Percentiles rank a stretch among this genome's conserved stretches.
phyloP scores from a whole-genome alignment of 2,329 filamentous ascomycete genomes.

The Leptodontidium sp. region DNA sequence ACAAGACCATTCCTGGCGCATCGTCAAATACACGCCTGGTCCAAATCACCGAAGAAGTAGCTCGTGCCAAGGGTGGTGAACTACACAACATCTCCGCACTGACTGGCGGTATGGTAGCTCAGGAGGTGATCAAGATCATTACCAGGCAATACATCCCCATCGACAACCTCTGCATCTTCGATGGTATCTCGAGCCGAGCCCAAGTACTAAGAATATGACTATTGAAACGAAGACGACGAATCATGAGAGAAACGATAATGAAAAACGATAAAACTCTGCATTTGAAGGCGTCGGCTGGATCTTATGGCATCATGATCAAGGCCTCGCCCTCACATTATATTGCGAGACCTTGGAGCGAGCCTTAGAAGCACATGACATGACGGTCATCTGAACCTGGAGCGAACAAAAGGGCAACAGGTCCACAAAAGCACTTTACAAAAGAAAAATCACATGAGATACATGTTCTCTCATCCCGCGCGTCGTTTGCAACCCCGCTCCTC shows the following conservation, averaged over 20 bases:
- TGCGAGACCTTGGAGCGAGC: conserved; percentile 16
- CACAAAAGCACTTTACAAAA: conserved; percentile 35
- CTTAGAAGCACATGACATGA: conserved; percentile 14
- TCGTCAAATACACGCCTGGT: conserved; percentile 58
- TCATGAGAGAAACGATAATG: conserved; percentile 27
- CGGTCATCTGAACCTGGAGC: conserved; percentile 27
- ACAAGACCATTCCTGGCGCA: conserved; percentile 55
- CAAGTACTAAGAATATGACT: conserved; percentile 45
- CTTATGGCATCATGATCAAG: conserved; percentile 24
- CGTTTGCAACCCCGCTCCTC: conserved; percentile 9
- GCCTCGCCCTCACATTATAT: conserved; percentile 27
- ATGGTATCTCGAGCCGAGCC: conserved; percentile 61
- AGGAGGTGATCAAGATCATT: conserved; percentile 93
- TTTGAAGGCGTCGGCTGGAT: conserved; percentile 33
- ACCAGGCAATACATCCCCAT: conserved; percentile 77
- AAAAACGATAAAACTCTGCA: conserved; percentile 30
- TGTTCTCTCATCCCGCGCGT: conserved; percentile 3
- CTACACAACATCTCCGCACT: conserved; percentile 91
- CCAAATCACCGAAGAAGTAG: conserved; percentile 70
- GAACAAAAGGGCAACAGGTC: conserved; percentile 25
- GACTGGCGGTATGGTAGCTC: conserved; percentile 91
- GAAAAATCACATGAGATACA: conserved; percentile 24
- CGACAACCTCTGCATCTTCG: conserved; percentile 75
- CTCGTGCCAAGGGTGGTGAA: conserved; percentile 82
- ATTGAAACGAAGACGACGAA: conserved; percentile 21